Evolutionary conservation across 108 stramenopile genomes (phyloP), one percentile per base, ranked within the genome.

Genomic region (Tribonema minus): DNA sequence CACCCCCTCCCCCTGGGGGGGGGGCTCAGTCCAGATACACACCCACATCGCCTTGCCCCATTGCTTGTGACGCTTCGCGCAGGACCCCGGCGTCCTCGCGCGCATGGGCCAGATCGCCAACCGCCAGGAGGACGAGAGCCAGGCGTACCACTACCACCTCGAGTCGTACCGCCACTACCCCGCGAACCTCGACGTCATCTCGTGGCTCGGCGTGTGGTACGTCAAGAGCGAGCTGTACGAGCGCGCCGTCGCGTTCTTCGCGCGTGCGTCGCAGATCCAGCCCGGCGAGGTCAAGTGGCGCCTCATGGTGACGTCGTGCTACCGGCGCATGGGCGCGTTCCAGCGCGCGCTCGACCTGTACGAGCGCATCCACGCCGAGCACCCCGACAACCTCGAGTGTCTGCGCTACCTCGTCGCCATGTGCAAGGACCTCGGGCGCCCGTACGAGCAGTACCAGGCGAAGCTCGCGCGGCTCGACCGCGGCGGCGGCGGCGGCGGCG

Each of bases 261-360:
- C 90, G 72, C 88, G 90, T 15, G 93, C 93, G 27, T 68, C 90
- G 36, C 87, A 91, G 61, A 85, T 93, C 25, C 88, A 92, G 83
- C 92, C 92, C 30, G 89, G 86, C 27, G 93, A 94, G 81, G 79
- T 92, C 33, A 94, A 93, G 64, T 94, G 93, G 93, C 71, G 86
- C 3, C 82, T 94, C 39, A 93, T 93, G 92, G 87, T 91, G 15
- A 89, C 91, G 6, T 85, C 80, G 71, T 91, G 92, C 68, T 91
- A 91, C 61, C 80, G 92, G 23, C 70, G 91, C 26, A 86, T 89
- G 80, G 91, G 89, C 36, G 84, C 88, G 65, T 81, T 86, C 41
- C 67, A 76, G 3, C 77, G 85, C 66, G 92, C 92, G 23, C 84
- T 93, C 25, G 81, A 85, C 30, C 80, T 89, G 23, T 94, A 92